These are phyloP conservation scores for Pyricularia sp. DNA, from an alignment of 2,329 filamentous ascomycete genomes.

Conservation along the genomic window DNA sequence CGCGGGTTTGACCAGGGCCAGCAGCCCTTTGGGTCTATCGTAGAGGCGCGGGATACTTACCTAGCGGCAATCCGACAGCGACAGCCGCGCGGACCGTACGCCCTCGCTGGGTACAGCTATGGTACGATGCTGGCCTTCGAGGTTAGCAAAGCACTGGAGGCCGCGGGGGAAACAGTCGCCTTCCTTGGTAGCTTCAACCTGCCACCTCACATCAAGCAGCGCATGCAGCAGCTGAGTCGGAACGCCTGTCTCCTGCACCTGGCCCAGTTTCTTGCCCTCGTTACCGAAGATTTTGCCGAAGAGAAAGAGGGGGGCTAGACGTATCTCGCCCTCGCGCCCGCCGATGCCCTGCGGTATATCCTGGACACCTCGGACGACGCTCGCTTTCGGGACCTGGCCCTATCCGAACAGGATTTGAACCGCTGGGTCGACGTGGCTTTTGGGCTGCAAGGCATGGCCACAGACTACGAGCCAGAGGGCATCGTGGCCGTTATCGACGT, in stretches of 20 bases:
- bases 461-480: background rate
- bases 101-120: background rate
- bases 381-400: background rate
- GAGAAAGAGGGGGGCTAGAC: background rate
- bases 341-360: background rate
- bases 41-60: background rate
- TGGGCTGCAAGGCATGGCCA: background rate
- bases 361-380: background rate
- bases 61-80: background rate
- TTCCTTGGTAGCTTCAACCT: background rate
- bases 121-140: background rate
- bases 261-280: background rate
- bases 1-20: background rate
- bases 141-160: background rate
- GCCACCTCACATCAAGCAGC: background rate
- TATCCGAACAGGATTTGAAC: background rate
- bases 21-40: background rate
- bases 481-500: background rate
- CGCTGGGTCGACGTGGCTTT: background rate
- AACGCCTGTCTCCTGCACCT: background rate
- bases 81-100: background rate
- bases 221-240: background rate
- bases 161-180: background rate
- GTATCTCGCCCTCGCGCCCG: background rate
- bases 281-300: background rate